These are phyloP conservation scores for Actinomortierella wolfii DNA, from an alignment of 371 early-diverging fungal genomes.

Conservation along the genomic window DNA sequence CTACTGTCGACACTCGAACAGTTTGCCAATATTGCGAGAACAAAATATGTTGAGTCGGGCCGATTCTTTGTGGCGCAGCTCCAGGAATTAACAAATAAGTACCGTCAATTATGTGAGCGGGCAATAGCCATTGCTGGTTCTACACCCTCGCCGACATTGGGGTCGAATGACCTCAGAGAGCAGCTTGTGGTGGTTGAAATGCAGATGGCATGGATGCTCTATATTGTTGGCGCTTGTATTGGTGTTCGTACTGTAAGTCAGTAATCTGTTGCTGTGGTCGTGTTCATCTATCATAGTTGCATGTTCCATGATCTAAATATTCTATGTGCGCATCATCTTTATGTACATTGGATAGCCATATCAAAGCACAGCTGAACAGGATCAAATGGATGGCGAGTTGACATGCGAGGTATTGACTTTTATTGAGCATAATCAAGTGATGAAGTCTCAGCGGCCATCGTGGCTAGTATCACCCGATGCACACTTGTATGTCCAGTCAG, in stretches of 20 bases:
- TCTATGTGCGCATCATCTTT: not conserved
- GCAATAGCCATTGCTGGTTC: constrained; percentile 41
- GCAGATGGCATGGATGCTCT: constrained; percentile 84
- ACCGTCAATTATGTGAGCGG: constrained; percentile 55
- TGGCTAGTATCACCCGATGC: constrained; percentile 32
- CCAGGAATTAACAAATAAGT: constrained; percentile 69
- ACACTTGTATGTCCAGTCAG: constrained; percentile 49
- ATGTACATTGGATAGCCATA: constrained; percentile 49
- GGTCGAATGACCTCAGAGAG: constrained; percentile 61
- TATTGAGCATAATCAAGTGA: constrained; percentile 57
- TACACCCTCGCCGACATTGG: constrained; percentile 51
- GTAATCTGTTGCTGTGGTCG: not conserved
- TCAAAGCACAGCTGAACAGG: constrained; percentile 66
- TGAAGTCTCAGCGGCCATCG: constrained; percentile 24
- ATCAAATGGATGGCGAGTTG: constrained; percentile 68
- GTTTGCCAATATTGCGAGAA: constrained; percentile 77
- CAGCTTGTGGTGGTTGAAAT: constrained; percentile 28
- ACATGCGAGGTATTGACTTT: constrained; percentile 62
- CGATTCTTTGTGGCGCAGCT: constrained; percentile 60
- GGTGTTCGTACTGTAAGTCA: constrained; percentile 66
- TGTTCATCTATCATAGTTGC: not conserved
- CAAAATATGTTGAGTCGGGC: constrained; percentile 70
- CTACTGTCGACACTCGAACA: constrained; percentile 72
- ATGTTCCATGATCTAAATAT: constrained; percentile 4
- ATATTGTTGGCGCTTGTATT: constrained; percentile 73